Evolutionary conservation across 768 basidiomycete species (phyloP).

Genomic region (Leccinum sublutescens): DNA sequence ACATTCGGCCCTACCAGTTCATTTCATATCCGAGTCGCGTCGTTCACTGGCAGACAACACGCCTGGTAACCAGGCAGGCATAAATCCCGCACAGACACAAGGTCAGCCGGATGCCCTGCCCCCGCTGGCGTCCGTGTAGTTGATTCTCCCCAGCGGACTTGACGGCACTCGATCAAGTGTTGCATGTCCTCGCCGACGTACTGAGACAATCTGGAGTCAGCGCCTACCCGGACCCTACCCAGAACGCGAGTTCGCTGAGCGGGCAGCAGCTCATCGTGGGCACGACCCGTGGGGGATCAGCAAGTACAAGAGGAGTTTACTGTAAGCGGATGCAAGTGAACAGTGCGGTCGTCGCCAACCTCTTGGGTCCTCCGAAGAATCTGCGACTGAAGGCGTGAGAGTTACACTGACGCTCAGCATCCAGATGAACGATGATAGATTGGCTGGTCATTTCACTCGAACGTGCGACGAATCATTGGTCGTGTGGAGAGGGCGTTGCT

Average conservation of each 20-base stretch:
- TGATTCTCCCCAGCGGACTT: slow-evolving; percentile 41
- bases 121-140: slow-evolving; percentile 10
- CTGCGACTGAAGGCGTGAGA: slow-evolving; percentile 11
- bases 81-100: slow-evolving; percentile 52
- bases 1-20: not conserved
- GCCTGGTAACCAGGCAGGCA: slow-evolving; percentile 55
- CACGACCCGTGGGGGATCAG: slow-evolving; percentile 40
- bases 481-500: not conserved
- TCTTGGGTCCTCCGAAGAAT: slow-evolving; percentile 35
- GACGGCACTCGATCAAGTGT: slow-evolving; percentile 47
- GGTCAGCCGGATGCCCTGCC: slow-evolving; percentile 34
- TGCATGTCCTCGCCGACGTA: slow-evolving; percentile 45
- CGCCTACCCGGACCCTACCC: slow-evolving; percentile 52
- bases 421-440: not conserved
- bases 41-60: slow-evolving; percentile 48
- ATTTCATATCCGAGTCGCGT: slow-evolving; percentile 32
- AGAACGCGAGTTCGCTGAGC: slow-evolving; percentile 30
- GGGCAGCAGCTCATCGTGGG: slow-evolving; percentile 48
- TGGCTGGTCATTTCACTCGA: not conserved
- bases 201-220: slow-evolving; percentile 64
- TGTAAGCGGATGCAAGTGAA: slow-evolving; percentile 53
- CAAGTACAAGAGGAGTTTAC: slow-evolving; percentile 45
- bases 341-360: slow-evolving; percentile 49
- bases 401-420: not conserved
- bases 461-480: not conserved